Evolutionary conservation across 106 monocot species (phyloP).

Genomic region (Agapanthus africanus): DNA sequence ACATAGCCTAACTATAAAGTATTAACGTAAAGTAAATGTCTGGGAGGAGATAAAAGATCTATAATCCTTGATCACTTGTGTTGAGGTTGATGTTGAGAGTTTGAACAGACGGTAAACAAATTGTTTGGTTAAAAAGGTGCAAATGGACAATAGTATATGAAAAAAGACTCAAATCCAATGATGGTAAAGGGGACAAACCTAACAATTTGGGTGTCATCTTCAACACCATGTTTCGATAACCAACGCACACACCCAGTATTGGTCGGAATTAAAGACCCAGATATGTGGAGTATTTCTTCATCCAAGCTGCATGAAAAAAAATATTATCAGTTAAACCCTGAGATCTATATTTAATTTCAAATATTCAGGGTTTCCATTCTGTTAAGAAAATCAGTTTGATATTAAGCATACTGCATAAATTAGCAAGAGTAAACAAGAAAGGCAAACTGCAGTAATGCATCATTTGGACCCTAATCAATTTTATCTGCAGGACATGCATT

Average conservation of each 20-base stretch:
- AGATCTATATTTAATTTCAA: not conserved
- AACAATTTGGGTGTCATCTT: slow-evolving; percentile 1
- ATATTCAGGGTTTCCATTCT: not conserved
- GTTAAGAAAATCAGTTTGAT: too few species aligned
- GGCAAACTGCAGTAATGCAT: not conserved
- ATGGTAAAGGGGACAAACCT: slow-evolving; percentile 21
- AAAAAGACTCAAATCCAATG: too few species aligned
- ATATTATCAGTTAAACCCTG: not conserved
- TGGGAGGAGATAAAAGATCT: too few species aligned
- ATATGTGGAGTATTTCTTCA: slow-evolving; percentile 62
- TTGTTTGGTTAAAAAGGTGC: too few species aligned
- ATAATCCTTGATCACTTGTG: too few species aligned
- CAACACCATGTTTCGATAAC: slow-evolving; percentile 23
- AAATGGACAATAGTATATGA: too few species aligned
- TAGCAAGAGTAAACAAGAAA: not conserved
- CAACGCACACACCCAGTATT: slow-evolving; percentile 59
- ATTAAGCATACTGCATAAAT: not conserved
- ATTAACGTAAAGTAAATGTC: too few species aligned
- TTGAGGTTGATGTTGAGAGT: too few species aligned
- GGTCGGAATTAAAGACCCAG: slow-evolving; percentile 42
- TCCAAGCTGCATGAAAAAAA: slow-evolving; percentile 38
- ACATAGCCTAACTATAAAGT: too few species aligned
- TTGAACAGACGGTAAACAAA: too few species aligned
- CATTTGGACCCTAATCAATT: not conserved
- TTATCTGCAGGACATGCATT: not conserved